Base-by-base conservation (phyloP, 1,284 basidiomycete genomes). In the Cryptococcus sp. region DNA sequence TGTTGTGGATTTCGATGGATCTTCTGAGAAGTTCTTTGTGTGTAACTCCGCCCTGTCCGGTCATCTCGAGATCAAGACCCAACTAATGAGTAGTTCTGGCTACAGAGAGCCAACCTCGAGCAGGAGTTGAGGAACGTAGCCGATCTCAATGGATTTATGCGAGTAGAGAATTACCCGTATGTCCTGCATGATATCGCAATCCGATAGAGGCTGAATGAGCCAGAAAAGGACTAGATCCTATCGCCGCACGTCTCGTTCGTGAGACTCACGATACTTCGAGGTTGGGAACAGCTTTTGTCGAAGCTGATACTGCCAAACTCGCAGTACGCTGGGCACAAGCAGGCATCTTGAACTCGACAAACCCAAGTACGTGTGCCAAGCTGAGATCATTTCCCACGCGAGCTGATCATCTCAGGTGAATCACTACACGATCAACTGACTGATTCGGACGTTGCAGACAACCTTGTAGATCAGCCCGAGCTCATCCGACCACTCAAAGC, bases 11-110 rank as follows among this genome's bases (percentile, higher is more conserved):
- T 75, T 76, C 55, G 64, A 61, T 21, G 67, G 64, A 53, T 72
- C 69, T 11, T 66, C 70, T 55, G 65, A 70, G 53, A 66, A 67
- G 37, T 66, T 73, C 61, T 76, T 76, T 49, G 74, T 75, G 50
- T 51, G 72, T 63, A 10, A 7, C n/a, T 24, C 11, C 11, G n/a
- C 34, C 18, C 25, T 18, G 19, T 45, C 13, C 32, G 21, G 4
- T 18, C 28, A 4, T 41, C 40, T 3, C 22, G 1, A 4, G 7
- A 7, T 32, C 24, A 1, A 36, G 10, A 19, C 3, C 31, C 39
- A 31, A 19, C 23, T 24, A 19, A 43, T 37, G 44, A 31, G 1
- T 50, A 76, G 74, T 76, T 69, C 66, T 76, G 72, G 72, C 70
- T 75, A 52, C 73, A 75, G 54, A 58, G 68, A 25, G 54, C 60